These are phyloP conservation scores for Tetrapisispora phaffii DNA, from an alignment of 805 yeast species.

Conservation along the genomic window DNA sequence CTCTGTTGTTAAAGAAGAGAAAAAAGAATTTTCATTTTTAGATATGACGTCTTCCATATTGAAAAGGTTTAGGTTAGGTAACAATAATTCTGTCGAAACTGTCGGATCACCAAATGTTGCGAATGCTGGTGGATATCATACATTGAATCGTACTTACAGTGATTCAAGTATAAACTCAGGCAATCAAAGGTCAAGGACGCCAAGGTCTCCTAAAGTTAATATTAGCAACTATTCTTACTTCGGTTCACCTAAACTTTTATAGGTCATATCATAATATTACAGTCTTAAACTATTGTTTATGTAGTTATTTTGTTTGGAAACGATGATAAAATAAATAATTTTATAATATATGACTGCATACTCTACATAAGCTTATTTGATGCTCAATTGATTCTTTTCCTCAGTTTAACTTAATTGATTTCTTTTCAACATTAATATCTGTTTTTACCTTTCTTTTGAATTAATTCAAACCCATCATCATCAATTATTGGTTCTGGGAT, in stretches of 20 bases:
- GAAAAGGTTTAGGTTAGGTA: conserved; percentile 30
- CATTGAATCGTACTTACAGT: conserved; percentile 3
- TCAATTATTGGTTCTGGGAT: conserved; percentile 56
- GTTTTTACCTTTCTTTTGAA: conserved; percentile 60
- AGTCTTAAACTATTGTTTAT: too few species aligned
- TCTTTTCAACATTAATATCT: conserved; percentile 24
- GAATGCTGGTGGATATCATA: conserved; percentile 2
- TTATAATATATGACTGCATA: neutral
- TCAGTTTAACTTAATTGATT: too few species aligned
- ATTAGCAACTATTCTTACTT: conserved; percentile 5
- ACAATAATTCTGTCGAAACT: conserved; percentile 3
- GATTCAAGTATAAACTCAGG: conserved; percentile 9
- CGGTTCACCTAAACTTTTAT: conserved; percentile 6
- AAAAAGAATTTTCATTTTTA: conserved; percentile 33
- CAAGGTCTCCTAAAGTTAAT: conserved; percentile 10
- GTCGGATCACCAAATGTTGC: conserved; percentile 6
- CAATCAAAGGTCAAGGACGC: conserved; percentile 14
- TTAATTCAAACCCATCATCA: conserved; percentile 91
- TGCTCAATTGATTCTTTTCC: too few species aligned
- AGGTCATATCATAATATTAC: too few species aligned
- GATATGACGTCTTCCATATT: conserved; percentile 33
- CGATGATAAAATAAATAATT: neutral
- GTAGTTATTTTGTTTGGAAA: neutral
- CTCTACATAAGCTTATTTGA: neutral
- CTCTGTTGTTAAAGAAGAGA: conserved; percentile 34